phyloP scores from a whole-genome alignment of 805 yeast species.

The Nakazawaea ishiwadae region DNA sequence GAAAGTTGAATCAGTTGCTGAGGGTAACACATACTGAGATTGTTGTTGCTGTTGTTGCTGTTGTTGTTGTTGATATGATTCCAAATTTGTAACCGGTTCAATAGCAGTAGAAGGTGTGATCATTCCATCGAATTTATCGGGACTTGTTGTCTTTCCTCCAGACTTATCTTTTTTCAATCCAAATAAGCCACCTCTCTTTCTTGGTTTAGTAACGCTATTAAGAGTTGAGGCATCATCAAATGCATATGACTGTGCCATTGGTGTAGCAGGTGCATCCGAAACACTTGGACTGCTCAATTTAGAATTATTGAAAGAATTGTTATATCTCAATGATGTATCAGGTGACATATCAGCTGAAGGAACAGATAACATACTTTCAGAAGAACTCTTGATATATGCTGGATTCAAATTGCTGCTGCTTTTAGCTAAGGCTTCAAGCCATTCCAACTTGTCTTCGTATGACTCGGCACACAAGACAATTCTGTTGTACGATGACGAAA shows the following conservation, averaged over 20 bases:
- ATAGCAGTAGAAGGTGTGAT: slow-evolving; percentile 5
- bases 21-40: background rate
- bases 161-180: slow-evolving; percentile 4
- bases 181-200: slow-evolving; percentile 14
- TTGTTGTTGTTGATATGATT: slow-evolving; percentile 7
- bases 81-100: slow-evolving; percentile 11
- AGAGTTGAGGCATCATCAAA: slow-evolving; percentile 6
- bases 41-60: slow-evolving; percentile 6
- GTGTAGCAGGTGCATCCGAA: slow-evolving; percentile 6
- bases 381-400: slow-evolving; percentile 1
- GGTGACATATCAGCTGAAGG: slow-evolving; percentile 4
- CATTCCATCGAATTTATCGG: slow-evolving; percentile 5
- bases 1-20: slow-evolving; percentile 1
- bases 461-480: slow-evolving; percentile 71
- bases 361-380: slow-evolving; percentile 2
- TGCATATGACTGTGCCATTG: slow-evolving; percentile 1
- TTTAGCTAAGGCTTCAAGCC: slow-evolving; percentile 44
- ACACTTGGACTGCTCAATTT: slow-evolving; percentile 7
- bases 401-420: slow-evolving; percentile 1
- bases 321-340: slow-evolving; percentile 1
- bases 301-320: slow-evolving; percentile 1
- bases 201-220: slow-evolving; percentile 7
- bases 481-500: slow-evolving; percentile 24
- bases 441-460: slow-evolving; percentile 66
- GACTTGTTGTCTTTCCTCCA: slow-evolving; percentile 1